Base-by-base conservation (phyloP, 192 early-diverging fungal species). In the Phlyctochytrium bullatum region DNA sequence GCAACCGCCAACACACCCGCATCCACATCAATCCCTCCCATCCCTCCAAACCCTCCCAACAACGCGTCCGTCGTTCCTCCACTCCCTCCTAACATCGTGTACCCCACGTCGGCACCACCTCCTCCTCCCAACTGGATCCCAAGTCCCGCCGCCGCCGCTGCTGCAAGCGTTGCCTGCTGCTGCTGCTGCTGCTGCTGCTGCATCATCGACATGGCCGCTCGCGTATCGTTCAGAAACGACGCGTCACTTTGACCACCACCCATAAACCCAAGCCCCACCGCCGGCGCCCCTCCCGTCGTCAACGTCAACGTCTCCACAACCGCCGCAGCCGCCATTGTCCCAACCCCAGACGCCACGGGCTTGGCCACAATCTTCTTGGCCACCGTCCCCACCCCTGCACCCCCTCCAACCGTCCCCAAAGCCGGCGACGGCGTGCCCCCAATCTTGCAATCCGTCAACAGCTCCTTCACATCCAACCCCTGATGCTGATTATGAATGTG, bases 401-500 rank as follows among this genome's bases (percentile, higher is more conserved):
- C 40, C 40, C 40, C 40, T 47, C 40, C 40, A 6, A 47, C 40
- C 6, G 20, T 47, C 40, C 40, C 40, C 6, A 47, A 47, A 47
- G 6, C 20, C 40, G 40, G 40, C 40, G 40, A 47, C 6, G 40
- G 20, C 40, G 40, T 47, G 10, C 6, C 40, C 40, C 6, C 20
- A 6, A 28, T 10, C 54, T 28, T 57, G 54, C 54, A 57, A 57
- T 57, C 54, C 54, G 10, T 57, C 54, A 57, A 57, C 10, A 57
- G 61, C 61, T 35, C 61, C 23, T 35, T 23, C 20, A 47, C 33
- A 25, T 50, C 31, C 61, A 23, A 6, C 4, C 34, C 35, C 25
- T 6, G 4, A 14, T 34, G 16, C 61, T 62, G 61, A n/a, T n/a
- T n/a, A n/a, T n/a, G n/a, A 35, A 62, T 24, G 50, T 62, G 61